Conservation (phyloP, 495 filamentous ascomycete species). For the Xylaria scruposa region DNA sequence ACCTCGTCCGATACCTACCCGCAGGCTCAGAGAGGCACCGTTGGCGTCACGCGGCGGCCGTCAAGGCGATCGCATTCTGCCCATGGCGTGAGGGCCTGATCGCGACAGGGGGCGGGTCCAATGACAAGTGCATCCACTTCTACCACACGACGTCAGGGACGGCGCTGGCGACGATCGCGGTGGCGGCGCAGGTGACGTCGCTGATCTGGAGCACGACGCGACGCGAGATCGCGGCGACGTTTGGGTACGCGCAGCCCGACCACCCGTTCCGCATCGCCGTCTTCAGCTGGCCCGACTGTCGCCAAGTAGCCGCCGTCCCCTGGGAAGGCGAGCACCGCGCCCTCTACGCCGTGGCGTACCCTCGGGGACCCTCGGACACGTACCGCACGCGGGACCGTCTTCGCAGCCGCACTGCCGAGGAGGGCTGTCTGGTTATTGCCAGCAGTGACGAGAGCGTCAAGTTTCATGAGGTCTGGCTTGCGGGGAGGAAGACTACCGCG, state of each 20-base stretch:
- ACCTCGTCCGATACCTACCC: conserved; percentile 37
- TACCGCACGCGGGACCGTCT: conserved; percentile 34
- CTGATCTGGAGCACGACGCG: conserved; percentile 88
- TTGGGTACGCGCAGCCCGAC: conserved; percentile 94
- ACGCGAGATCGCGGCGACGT: conserved; percentile 89
- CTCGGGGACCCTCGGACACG: conserved; percentile 60
- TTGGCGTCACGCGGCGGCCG: conserved; percentile 82
- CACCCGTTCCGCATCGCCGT: conserved; percentile 91
- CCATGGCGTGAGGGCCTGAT: conserved; percentile 90
- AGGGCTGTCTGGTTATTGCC: conserved; percentile 93
- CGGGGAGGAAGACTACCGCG: conserved; percentile 62
- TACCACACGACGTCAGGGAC: conserved; percentile 87
- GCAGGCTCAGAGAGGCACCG: conserved; percentile 69
- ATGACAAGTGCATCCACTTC: conserved; percentile 96
- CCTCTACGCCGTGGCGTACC: conserved; percentile 75
- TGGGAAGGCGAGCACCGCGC: conserved; percentile 85
- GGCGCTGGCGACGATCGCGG: conserved; percentile 87
- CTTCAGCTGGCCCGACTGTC: conserved; percentile 94
- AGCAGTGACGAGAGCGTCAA: conserved; percentile 93
- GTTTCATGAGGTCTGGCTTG: conserved; percentile 93
- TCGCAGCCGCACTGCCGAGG: conserved; percentile 66
- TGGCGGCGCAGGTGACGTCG: conserved; percentile 90
- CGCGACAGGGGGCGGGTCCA: conserved; percentile 91
- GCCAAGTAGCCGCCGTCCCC: conserved; percentile 85
- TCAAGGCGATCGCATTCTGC: conserved; percentile 97